Percentiles rank a stretch among this genome's conserved stretches.
phyloP scores from a whole-genome alignment of 441 rosid species.

The Corymbia citriodora region DNA sequence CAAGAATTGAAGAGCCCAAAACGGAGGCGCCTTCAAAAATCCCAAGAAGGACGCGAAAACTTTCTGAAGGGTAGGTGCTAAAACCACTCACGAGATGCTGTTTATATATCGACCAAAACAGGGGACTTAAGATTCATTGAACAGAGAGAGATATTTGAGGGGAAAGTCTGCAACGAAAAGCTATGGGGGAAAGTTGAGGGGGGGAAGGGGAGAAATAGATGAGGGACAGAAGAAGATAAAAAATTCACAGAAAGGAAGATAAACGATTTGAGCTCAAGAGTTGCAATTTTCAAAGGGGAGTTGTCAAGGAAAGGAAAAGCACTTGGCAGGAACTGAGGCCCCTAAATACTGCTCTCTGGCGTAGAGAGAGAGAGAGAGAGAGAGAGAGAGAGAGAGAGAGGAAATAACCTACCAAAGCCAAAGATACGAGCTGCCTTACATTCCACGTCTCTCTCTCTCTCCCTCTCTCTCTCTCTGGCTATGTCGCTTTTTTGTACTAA shows the following conservation, averaged over 20 bases:
- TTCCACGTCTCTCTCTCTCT: neutral
- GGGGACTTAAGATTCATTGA: neutral
- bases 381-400: conserved; percentile 23
- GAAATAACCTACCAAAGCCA: too few relatives aligned
- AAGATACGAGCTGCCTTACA: too few relatives aligned
- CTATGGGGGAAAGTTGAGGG: conserved; percentile 5
- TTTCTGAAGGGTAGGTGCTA: neutral
- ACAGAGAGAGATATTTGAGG: neutral
- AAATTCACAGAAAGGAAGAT: conserved; percentile 2
- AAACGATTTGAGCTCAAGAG: conserved; percentile 22
- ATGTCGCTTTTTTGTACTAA: neutral
- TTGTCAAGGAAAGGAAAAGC: conserved; percentile 26
- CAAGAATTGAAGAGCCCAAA: neutral
- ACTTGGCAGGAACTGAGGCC: conserved; percentile 23
- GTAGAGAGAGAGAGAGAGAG: neutral
- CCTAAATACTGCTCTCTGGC: conserved; percentile 36
- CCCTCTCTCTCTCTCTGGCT: too few relatives aligned
- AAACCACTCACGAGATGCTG: neutral
- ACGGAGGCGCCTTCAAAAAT: neutral
- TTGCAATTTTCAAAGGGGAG: conserved; percentile 20
- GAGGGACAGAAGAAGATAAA: neutral
- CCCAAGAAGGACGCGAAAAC: neutral
- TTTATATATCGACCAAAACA: neutral
- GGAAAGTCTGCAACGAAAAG: neutral
- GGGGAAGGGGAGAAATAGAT: neutral